Evolutionary conservation across 495 filamentous ascomycete genomes (phyloP).

Genomic region (Saxispiralis lemnorum): DNA sequence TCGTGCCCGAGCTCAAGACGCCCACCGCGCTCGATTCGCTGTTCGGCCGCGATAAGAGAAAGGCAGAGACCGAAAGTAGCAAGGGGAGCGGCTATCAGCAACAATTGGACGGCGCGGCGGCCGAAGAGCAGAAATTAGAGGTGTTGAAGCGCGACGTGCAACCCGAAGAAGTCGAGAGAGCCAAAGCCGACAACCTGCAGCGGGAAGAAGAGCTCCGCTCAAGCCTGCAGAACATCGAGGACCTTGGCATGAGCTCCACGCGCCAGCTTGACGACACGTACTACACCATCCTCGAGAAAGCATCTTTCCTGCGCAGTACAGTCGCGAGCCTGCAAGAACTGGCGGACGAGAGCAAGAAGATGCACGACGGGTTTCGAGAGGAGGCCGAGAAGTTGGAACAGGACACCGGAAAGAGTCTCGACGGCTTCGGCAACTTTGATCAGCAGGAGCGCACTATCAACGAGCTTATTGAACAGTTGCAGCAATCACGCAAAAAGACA

Average conservation of each 20-base stretch:
- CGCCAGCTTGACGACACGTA: conserved; percentile 71
- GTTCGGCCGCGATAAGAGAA: conserved; percentile 8
- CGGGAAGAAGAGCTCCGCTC: conserved; percentile 10
- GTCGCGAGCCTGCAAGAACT: conserved; percentile 54
- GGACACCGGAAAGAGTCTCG: conserved; percentile 49
- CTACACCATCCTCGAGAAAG: conserved; percentile 64
- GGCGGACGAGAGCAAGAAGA: conserved; percentile 38
- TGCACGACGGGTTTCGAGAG: conserved; percentile 43
- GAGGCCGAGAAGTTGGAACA: conserved; percentile 41
- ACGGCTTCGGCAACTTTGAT: conserved; percentile 46
- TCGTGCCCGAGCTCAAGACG: conserved; percentile 10
- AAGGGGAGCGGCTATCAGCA: background rate
- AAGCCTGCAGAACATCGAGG: conserved; percentile 11
- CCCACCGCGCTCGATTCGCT: conserved; percentile 13
- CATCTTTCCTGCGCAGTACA: conserved; percentile 48
- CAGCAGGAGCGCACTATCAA: conserved; percentile 51
- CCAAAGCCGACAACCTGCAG: conserved; percentile 7
- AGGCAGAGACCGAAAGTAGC: background rate
- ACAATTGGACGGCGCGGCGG: background rate
- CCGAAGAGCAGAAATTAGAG: background rate
- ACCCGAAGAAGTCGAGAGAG: conserved; percentile 7
- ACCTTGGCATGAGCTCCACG: conserved; percentile 25
- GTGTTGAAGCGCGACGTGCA: background rate
- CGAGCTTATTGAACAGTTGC: conserved; percentile 47
- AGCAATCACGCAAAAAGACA: conserved; percentile 43